Evolutionary conservation across 2,329 filamentous ascomycete genomes (phyloP).

Genomic region (Cadophora malorum): DNA sequence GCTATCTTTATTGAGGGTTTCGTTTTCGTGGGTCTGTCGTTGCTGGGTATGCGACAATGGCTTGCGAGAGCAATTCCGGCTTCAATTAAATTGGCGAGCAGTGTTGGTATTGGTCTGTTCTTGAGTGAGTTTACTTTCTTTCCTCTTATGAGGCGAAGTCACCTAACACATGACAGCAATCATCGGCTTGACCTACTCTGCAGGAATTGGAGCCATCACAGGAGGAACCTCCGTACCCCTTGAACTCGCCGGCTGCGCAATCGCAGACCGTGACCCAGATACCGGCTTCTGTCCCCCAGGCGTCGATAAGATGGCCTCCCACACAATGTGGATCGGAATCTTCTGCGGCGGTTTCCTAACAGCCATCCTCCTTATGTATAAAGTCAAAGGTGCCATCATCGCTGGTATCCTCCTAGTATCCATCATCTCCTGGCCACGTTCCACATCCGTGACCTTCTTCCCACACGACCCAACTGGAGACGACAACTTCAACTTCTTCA

Average conservation of each 20-base stretch:
- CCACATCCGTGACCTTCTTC: slow-evolving; percentile 80
- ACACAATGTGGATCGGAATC: slow-evolving; percentile 86
- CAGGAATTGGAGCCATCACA: slow-evolving; percentile 80
- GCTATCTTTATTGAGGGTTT: slow-evolving; percentile 90
- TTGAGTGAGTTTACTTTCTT: slow-evolving; percentile 52
- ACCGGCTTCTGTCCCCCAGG: slow-evolving; percentile 63
- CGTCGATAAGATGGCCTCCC: slow-evolving; percentile 77
- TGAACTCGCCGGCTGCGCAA: slow-evolving; percentile 67
- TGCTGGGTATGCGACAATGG: slow-evolving; percentile 87
- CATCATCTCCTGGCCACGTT: slow-evolving; percentile 86
- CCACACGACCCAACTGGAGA: slow-evolving; percentile 74
- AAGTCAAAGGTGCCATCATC: slow-evolving; percentile 86
- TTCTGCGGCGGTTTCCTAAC: slow-evolving; percentile 86
- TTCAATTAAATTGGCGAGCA: slow-evolving; percentile 88
- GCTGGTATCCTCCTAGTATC: slow-evolving; percentile 82
- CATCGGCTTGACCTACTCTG: slow-evolving; percentile 78
- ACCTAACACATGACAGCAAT: slow-evolving; percentile 50
- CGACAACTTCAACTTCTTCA: slow-evolving; percentile 83
- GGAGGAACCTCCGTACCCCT: slow-evolving; percentile 73
- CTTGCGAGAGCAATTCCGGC: slow-evolving; percentile 82
- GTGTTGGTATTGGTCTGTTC: slow-evolving; percentile 85
- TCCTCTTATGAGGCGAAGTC: background rate
- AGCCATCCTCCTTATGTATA: slow-evolving; percentile 81
- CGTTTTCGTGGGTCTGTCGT: slow-evolving; percentile 80
- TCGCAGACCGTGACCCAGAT: slow-evolving; percentile 32